These are phyloP conservation scores for Bromus sterilis DNA, from an alignment of 176 grass and related monocot genomes.

Conservation along the genomic window DNA sequence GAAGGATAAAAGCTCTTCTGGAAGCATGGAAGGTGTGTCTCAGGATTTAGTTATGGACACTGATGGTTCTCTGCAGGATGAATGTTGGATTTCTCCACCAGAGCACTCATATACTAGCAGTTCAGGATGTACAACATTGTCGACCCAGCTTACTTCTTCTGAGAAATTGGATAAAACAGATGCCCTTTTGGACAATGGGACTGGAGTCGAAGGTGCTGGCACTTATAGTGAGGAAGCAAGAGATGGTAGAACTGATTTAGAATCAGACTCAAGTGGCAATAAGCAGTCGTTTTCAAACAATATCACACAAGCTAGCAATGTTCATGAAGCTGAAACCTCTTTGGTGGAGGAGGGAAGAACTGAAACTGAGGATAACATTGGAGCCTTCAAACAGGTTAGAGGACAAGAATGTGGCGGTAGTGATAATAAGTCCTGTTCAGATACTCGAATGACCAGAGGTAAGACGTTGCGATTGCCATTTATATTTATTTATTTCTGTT, in stretches of 20 bases:
- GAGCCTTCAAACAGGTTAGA: constrained; percentile 33
- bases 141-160: constrained; percentile 37
- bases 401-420: constrained; percentile 36
- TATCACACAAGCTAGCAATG: constrained; percentile 20
- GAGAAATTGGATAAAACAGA: constrained; percentile 43
- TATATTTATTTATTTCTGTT: constrained; percentile 8
- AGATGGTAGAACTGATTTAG: constrained; percentile 20
- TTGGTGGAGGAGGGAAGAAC: constrained; percentile 12
- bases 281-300: constrained; percentile 14
- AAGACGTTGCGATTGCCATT: constrained; percentile 14
- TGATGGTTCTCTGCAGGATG: constrained; percentile 55
- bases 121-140: constrained; percentile 38
- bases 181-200: not conserved
- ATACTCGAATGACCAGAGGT: constrained; percentile 54
- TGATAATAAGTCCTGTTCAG: constrained; percentile 46
- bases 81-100: constrained; percentile 88
- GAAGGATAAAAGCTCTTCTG: constrained; percentile 42
- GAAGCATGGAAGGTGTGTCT: constrained; percentile 29
- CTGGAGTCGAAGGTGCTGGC: constrained; percentile 14
- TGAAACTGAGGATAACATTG: constrained; percentile 27
- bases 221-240: constrained; percentile 24
- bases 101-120: constrained; percentile 77
- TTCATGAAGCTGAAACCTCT: constrained; percentile 25
- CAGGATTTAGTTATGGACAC: constrained; percentile 31
- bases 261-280: constrained; percentile 20